Evolutionary conservation across 2,329 filamentous ascomycete species (phyloP).

Genomic region (Chlorencoelia australis): DNA sequence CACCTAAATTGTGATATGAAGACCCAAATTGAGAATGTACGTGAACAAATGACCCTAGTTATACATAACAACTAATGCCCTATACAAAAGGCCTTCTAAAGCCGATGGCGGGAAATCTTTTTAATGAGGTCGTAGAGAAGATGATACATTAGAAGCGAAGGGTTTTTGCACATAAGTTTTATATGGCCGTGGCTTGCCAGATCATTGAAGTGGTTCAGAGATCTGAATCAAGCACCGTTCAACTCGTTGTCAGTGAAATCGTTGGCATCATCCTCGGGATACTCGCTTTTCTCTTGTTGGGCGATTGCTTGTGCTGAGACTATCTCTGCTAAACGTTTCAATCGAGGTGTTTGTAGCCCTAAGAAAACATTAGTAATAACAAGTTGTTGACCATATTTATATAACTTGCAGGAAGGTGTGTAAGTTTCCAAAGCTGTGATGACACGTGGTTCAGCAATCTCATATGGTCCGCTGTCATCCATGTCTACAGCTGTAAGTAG

Average conservation of each 20-base stretch:
- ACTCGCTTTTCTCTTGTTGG: conserved; percentile 79
- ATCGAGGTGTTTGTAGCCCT: conserved; percentile 91
- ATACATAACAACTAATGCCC: too few species aligned
- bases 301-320: conserved; percentile 93
- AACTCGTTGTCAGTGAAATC: conserved; percentile 32
- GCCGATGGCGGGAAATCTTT: conserved; percentile 17
- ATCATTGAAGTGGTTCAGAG: background rate
- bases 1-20: too few species aligned
- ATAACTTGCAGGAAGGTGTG: conserved; percentile 80
- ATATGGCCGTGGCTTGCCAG: background rate
- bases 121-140: conserved; percentile 17
- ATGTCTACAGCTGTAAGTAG: conserved; percentile 92
- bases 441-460: conserved; percentile 91
- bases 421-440: conserved; percentile 97
- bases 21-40: background rate
- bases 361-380: conserved; percentile 25
- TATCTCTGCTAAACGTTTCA: conserved; percentile 96
- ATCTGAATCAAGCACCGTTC: conserved; percentile 21
- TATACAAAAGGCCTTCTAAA: conserved; percentile 23
- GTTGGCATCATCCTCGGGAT: conserved; percentile 36
- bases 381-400: background rate
- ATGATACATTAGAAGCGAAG: conserved; percentile 26
- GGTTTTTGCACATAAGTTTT: conserved; percentile 9
- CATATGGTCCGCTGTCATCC: conserved; percentile 97
- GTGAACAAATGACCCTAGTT: too few species aligned